Conservation (phyloP, 2,329 filamentous ascomycete genomes). For the Monilinia polystroma region DNA sequence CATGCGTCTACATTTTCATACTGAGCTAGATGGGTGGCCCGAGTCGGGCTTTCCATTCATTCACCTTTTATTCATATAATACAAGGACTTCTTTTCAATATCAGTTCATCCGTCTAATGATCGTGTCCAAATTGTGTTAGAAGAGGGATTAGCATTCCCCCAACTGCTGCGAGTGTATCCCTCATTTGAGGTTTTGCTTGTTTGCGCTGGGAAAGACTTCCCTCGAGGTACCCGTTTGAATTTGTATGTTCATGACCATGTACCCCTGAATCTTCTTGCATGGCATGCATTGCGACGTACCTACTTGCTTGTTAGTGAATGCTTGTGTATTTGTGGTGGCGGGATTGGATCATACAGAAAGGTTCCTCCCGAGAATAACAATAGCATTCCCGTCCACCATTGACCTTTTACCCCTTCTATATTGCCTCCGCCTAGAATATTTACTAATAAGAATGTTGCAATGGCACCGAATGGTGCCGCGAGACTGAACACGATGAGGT, state of each 20-base stretch:
- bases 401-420: slow-evolving; percentile 53
- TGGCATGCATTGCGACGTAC: slow-evolving; percentile 97
- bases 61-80: background rate
- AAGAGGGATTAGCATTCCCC: slow-evolving; percentile 75
- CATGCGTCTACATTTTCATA: background rate
- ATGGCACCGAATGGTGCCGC: slow-evolving; percentile 86
- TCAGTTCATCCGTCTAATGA: slow-evolving; percentile 45
- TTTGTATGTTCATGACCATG: slow-evolving; percentile 45
- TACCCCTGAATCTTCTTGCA: slow-evolving; percentile 69
- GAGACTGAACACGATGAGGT: slow-evolving; percentile 87
- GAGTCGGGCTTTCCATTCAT: background rate
- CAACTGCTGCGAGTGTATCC: slow-evolving; percentile 68
- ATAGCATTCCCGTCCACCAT: slow-evolving; percentile 88
- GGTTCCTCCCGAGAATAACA: slow-evolving; percentile 94
- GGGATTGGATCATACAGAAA: slow-evolving; percentile 68
- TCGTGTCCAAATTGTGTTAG: slow-evolving; percentile 77
- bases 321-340: background rate
- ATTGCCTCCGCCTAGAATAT: slow-evolving; percentile 66
- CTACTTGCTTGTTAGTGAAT: slow-evolving; percentile 47
- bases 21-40: background rate
- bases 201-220: slow-evolving; percentile 49
- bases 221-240: slow-evolving; percentile 56
- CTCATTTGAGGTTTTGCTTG: slow-evolving; percentile 59
- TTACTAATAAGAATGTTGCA: slow-evolving; percentile 76
- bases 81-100: background rate